Base-by-base conservation (phyloP, 2,329 filamentous ascomycete genomes). In the Chaetomium strumarium region DNA sequence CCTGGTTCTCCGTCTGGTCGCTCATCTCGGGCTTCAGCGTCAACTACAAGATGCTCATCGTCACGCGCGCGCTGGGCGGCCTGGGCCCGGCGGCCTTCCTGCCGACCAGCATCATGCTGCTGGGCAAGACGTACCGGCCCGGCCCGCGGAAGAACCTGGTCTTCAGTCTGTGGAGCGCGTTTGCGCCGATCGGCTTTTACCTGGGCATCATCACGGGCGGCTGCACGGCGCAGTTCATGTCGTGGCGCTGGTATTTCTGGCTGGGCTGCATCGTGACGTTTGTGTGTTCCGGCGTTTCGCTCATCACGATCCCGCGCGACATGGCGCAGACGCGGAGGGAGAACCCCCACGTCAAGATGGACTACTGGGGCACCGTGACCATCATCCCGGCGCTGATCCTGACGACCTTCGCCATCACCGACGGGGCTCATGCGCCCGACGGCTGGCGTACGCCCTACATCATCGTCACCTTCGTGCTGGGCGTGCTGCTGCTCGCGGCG, bases 361-460 rank as follows among this genome's bases (percentile, higher is more conserved):
- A 91, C 64, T 90, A 83, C 78, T 70, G 75, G 52, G 86, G 86
- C 0, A 69, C 78, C 1, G 63, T 67, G 2, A 77, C 84, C 13
- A 83, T 85, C 14, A 75, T 88, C 0, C 75, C 77, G 0, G 87
- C 84, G 0, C 67, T 90, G 12, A 74, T 86, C 2, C 74, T 93
- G 24, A 73, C 89, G 57, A 84, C 90, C 0, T 92, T 84, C 61
- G 85, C 87, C 0, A 78, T 93, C 47, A 90, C 87, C 0, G 84
- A 89, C 44, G 84, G 83, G 8, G 79, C 83, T 0, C 81, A 88
- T 64, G 85, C 85, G 0, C 78, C 83, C 0, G 65, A 81, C 2
- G 80, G 84, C 1, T 92, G 88, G 86, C 72, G 68, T n/a, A 88
- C 84, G 0, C 84, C 85, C 1, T 89, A 90, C 58, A 83, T 92